Evolutionary conservation across 225 moss, liverwort and hornwort species (phyloP).

Genomic region (Polytrichum formosum): DNA sequence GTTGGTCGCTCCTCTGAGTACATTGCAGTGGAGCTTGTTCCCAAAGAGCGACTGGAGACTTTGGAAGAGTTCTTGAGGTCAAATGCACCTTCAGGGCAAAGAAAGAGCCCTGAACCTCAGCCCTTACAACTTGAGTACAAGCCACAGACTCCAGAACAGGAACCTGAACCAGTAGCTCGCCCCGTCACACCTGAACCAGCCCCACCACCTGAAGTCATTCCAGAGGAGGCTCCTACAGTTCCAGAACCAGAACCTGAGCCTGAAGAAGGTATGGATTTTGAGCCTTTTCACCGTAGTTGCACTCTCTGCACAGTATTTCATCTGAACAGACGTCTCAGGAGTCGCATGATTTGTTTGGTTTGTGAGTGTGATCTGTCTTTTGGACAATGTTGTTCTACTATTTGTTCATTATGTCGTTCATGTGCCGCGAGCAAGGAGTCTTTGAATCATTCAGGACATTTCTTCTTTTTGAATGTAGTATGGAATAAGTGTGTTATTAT

Average conservation of each 20-base stretch:
- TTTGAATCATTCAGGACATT: too few species aligned
- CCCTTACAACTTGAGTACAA: conserved; percentile 50
- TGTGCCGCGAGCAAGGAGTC: too few species aligned
- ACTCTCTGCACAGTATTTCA: not conserved
- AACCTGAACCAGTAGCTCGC: conserved; percentile 47
- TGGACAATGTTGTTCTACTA: too few species aligned
- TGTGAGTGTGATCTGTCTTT: too few species aligned
- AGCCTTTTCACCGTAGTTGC: not conserved
- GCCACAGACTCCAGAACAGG: conserved; percentile 39
- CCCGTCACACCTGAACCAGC: conserved; percentile 23
- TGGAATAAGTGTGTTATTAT: too few species aligned
- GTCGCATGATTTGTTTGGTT: too few species aligned
- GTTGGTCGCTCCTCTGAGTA: conserved; percentile 87
- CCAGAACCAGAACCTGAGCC: conserved; percentile 42
- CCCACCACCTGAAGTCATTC: conserved; percentile 25
- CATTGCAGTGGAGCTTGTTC: conserved; percentile 64
- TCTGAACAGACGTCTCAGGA: too few species aligned
- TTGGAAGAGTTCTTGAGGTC: conserved; percentile 71
- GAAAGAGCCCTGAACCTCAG: conserved; percentile 68
- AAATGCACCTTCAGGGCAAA: conserved; percentile 38
- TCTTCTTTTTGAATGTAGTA: too few species aligned
- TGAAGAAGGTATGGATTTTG: conserved; percentile 41
- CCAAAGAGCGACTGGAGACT: conserved; percentile 75
- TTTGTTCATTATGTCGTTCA: too few species aligned
- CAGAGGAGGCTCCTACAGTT: conserved; percentile 37